Base-by-base conservation (phyloP, 2,329 filamentous ascomycete genomes). In the Venturia aucupariae region DNA sequence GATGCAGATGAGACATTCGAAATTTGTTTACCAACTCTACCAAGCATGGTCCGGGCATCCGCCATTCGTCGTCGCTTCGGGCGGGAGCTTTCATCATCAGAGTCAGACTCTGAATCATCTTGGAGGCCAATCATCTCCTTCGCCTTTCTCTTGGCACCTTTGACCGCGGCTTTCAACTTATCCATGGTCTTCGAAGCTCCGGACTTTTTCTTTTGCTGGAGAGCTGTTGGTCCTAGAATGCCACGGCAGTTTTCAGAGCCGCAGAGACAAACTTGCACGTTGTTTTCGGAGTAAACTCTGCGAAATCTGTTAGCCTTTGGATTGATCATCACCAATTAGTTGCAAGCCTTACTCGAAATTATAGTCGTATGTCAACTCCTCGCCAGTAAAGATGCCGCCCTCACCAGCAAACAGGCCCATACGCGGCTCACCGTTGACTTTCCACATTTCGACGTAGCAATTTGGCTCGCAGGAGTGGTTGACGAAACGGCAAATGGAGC, bases 381-480 rank as follows among this genome's bases (percentile, higher is more conserved):
- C 92, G 30, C 94, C 94, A 13, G 92, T 96, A 86, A 90, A 90
- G 73, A 99, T 93, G 17, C 91, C 91, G 60, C 83, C 81, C 70
- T 95, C 89, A 39, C 93, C 93, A 15, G 94, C 94, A 74, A 99
- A 99, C 0, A 99, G 84, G 19, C 92, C 94, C 91, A 99, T 97
- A 64, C 94, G 86, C 51, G 93, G 93, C 74, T 96, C 92, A 35
- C 92, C 92, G 60, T 87, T 87, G 64, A 99, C 94, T 67, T 92
- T 93, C 91, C 92, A 96, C 75, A 97, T 97, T 71, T 96, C 91
- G 92, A 99, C 97, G 67, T 89, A 86, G 77, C 93, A 97, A 73
- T 99, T 99, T 2, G 94, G 94, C 65, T 90, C 88, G 77, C 94
- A 99, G 22, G 92, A 96, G 75, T 99, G 94, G 74, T 99, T 99